Base-by-base conservation (phyloP, 805 yeast species). In the Saccharomycopsis javanensis region DNA sequence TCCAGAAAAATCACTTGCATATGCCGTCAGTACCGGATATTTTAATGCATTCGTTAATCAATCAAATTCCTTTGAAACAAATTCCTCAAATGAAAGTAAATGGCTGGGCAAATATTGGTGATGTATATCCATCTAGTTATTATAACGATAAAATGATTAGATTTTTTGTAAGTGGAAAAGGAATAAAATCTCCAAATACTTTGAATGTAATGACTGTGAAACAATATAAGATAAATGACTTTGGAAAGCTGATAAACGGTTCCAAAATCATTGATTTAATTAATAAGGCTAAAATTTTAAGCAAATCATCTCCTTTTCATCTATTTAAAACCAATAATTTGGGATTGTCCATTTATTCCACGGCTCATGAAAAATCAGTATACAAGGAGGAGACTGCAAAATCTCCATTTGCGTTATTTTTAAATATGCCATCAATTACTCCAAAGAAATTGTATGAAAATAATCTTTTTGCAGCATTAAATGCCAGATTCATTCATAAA, bases 1-100 rank as follows among this genome's bases (percentile, higher is more conserved):
- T 58, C n/a, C 50, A 58, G 46, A 28, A 42, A 16, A 34, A 34
- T 2, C 25, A 25, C 10, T 64, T 75, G 28, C 75, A 74, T 52
- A 65, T 72, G 51, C 86, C 94, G 1, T 76, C 85, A 2, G 74
- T 86, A 13, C 78, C 96, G 0, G 96, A 90, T 68, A 76, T 88
- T 51, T 71, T 92, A 59, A 88, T 91, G 96, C 96, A 91, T 65
- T 88, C 97, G 0, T 74, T 92, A 66, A 81, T 87, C 31, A 92
- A 92, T 67, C 95, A 88, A 64, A 84, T 83, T 25, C 94, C 96
- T 0, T 75, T 92, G 46, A 78, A 58, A 62, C 74, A 79, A 42
- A 71, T 90, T 16, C 97, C 97, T 0, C 72, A 74, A 28, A 74
- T 92, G 74, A 73, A 72, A 60, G 96, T 91, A 5, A 75, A 73